Conservation (phyloP, 2,329 filamentous ascomycete genomes). For the Aspergillus luchuensis region DNA sequence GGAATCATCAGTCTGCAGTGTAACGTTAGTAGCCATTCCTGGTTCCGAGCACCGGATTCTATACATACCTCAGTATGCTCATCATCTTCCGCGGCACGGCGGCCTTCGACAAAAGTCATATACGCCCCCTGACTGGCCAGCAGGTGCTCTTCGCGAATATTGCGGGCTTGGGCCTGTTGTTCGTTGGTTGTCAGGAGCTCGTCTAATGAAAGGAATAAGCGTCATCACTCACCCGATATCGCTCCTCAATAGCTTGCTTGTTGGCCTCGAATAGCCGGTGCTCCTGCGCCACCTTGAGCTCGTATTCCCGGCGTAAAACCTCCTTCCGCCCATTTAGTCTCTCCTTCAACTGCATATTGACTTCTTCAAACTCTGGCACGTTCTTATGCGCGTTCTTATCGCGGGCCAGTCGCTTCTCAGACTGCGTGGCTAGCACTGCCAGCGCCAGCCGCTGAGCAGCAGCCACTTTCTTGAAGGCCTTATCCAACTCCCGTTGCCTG, state of each 20-base stretch:
- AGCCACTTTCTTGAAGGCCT: constrained; percentile 45
- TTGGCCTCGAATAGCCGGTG: constrained; percentile 34
- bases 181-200: neutral
- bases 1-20: constrained; percentile 33
- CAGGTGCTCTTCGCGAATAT: constrained; percentile 42
- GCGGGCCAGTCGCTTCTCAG: constrained; percentile 41
- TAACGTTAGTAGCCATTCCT: constrained; percentile 15
- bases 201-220: neutral
- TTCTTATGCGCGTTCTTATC: constrained; percentile 46
- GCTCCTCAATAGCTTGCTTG: constrained; percentile 35
- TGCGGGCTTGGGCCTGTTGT: constrained; percentile 13
- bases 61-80: constrained; percentile 43
- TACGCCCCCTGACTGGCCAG: constrained; percentile 44
- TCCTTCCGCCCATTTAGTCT: constrained; percentile 32
- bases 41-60: neutral
- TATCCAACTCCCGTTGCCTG: constrained; percentile 46
- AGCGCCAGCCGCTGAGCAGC: constrained; percentile 45
- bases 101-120: constrained; percentile 42
- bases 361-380: constrained; percentile 41
- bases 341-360: constrained; percentile 35
- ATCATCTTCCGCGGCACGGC: constrained; percentile 43
- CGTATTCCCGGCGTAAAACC: constrained; percentile 35
- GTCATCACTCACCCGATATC: constrained; percentile 32
- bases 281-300: constrained; percentile 34
- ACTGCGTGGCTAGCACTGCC: constrained; percentile 41